Percentiles rank a stretch among this genome's conserved stretches.
Evolutionary conservation across 148 eudicot species (phyloP).

Genomic region (Heliosperma pusillum): DNA sequence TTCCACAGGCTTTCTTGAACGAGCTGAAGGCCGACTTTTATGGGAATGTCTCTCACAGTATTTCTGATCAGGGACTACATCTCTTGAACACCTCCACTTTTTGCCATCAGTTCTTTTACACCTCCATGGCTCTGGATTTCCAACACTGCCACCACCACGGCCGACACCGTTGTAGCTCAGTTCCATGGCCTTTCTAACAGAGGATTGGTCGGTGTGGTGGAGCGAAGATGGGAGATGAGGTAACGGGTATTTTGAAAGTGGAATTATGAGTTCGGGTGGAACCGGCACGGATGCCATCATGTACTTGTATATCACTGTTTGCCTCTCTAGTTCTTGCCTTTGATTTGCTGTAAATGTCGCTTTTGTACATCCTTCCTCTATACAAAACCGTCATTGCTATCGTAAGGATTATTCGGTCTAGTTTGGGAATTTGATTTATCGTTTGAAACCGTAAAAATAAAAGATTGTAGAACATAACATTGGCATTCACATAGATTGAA

Average conservation of each 20-base stretch:
- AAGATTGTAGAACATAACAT: too few relatives aligned
- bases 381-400: not conserved
- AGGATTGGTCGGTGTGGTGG: not conserved
- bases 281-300: constrained; percentile 68
- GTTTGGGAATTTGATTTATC: not conserved
- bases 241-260: constrained; percentile 26
- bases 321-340: constrained; percentile 75
- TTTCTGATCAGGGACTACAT: constrained; percentile 78
- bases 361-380: constrained; percentile 26
- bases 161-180: constrained; percentile 29
- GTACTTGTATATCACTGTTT: constrained; percentile 63
- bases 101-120: constrained; percentile 85
- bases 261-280: constrained; percentile 60
- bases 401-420: too few relatives aligned
- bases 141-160: constrained; percentile 21
- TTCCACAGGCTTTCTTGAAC: constrained; percentile 99
- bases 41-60: constrained; percentile 83
- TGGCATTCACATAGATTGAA: too few relatives aligned
- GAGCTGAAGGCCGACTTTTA: constrained; percentile 50
- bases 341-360: constrained; percentile 56
- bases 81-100: constrained; percentile 83
- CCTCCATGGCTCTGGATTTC: constrained; percentile 81
- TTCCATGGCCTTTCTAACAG: constrained; percentile 31
- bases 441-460: not conserved
- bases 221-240: not conserved